phyloP scores from a whole-genome alignment of 2,329 filamentous ascomycete species.

The Venturia aucupariae region DNA sequence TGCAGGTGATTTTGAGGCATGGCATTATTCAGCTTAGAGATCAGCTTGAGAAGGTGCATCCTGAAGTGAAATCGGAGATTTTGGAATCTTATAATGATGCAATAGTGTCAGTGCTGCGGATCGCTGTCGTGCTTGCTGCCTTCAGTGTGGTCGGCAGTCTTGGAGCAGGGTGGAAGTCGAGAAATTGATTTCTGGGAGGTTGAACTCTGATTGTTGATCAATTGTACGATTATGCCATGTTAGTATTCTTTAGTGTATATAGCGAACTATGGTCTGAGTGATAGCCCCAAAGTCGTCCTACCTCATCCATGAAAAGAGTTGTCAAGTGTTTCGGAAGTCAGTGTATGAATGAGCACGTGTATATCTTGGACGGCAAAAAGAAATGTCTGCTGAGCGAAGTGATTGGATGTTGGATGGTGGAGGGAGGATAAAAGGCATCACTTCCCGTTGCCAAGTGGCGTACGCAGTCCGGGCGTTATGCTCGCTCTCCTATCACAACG shows the following conservation, averaged over 20 bases:
- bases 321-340: too few species aligned
- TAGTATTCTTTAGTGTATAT: too few species aligned
- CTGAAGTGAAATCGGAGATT: background rate
- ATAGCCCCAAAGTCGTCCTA: too few species aligned
- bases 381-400: background rate
- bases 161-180: background rate
- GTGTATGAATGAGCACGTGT: too few species aligned
- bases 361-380: too few species aligned
- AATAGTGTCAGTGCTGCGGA: background rate
- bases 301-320: too few species aligned
- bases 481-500: background rate
- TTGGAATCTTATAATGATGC: background rate
- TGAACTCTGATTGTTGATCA: too few species aligned
- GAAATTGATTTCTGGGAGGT: background rate
- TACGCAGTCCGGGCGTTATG: background rate
- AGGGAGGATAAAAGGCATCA: background rate
- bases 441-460: background rate
- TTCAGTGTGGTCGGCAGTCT: background rate
- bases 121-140: background rate
- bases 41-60: background rate
- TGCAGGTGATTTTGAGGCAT: background rate
- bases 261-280: too few species aligned
- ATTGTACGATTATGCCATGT: too few species aligned
- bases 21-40: background rate
- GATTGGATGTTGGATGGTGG: too few species aligned